Percentiles rank a stretch among this genome's conserved stretches.
These are phyloP conservation scores for Aspergillus hortae DNA, from an alignment of 2,329 filamentous ascomycete genomes.

Conservation along the genomic window DNA sequence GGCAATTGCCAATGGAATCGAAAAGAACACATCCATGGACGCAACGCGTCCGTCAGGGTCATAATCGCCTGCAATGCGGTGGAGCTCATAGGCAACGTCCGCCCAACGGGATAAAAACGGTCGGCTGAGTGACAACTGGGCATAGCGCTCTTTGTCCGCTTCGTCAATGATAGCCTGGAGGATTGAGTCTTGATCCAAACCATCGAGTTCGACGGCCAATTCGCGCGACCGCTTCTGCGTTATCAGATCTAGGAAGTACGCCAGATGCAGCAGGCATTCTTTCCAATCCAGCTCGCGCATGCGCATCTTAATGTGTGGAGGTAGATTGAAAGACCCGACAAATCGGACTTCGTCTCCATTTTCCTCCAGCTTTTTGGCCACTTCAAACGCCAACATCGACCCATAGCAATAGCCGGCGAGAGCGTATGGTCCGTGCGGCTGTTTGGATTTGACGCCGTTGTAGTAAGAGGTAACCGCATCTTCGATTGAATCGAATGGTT, in stretches of 20 bases:
- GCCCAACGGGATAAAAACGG: slow-evolving; percentile 11
- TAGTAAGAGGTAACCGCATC: slow-evolving; percentile 44
- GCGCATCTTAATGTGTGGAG: slow-evolving; percentile 47
- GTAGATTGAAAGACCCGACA: slow-evolving; percentile 47
- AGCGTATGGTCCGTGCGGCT: slow-evolving; percentile 51
- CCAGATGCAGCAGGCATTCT: slow-evolving; percentile 39
- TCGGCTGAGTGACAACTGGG: slow-evolving; percentile 25
- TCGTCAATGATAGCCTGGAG: slow-evolving; percentile 10
- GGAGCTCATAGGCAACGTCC: slow-evolving; percentile 20
- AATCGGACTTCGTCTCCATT: slow-evolving; percentile 41
- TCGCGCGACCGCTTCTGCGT: slow-evolving; percentile 21
- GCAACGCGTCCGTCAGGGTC: slow-evolving; percentile 38
- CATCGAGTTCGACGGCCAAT: slow-evolving; percentile 1
- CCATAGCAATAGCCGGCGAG: slow-evolving; percentile 54
- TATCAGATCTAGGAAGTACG: slow-evolving; percentile 42
- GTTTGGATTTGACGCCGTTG: slow-evolving; percentile 36
- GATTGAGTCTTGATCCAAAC: neutral
- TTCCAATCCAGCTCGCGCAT: slow-evolving; percentile 42
- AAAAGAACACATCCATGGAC: slow-evolving; percentile 43
- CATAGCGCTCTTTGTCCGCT: slow-evolving; percentile 8
- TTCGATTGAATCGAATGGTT: slow-evolving; percentile 33
- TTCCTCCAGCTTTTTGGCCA: slow-evolving; percentile 44
- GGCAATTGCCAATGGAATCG: slow-evolving; percentile 30
- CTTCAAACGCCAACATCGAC: slow-evolving; percentile 50
- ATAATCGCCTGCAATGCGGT: slow-evolving; percentile 42